Evolutionary conservation across 2,329 filamentous ascomycete genomes (phyloP), one percentile per base, ranked within the genome.

Genomic region (Xylariaceae sp.): DNA sequence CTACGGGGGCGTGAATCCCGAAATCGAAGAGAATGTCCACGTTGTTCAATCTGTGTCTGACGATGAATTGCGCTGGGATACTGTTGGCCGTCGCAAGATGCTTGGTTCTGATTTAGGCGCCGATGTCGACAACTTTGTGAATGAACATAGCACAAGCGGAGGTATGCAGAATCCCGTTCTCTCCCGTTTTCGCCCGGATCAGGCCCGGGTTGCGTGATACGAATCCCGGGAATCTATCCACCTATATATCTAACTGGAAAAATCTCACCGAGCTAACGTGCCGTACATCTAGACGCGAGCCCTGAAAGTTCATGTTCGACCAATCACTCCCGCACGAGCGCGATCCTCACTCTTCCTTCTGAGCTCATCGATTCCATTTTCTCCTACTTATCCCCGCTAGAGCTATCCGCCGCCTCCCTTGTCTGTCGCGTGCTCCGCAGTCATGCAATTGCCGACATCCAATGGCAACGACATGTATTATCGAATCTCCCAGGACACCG

Each of bases 301-400:
- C 52, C 57, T 14, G 50, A 21, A 19, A 46, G 37, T 46, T 43
- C 59, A 20, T 54, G 52, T 45, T 51, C 52, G 12, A 52, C 50
- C 9, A 48, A 42, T 16, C 41, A 40, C 40, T 29, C 50, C 20
- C 23, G 54, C 40, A 18, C 19, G 20, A 45, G 20, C n/a, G 50
- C 57, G 40, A 65, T 90, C 7, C 70, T 85, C 26, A 69, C 73
- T 19, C 80, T 96, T 1, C 93, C 93, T 0, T 73, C 84, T 12
- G 93, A 97, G 71, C 78, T 96, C 7, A 77, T 96, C 29, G 82
- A 89, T 62, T 75, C 82, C n/a, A 86, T 96, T 45, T 75, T 96
- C 14, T 78, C 78, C 32, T 86, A 84, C 66, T 80, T 96, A 4
- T 74, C 82, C 0, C 81, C 90, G 0, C 62, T 77, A 40, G 88